Evolutionary conservation across 768 basidiomycete genomes (phyloP).

Genomic region (Kwoniella dendrophila): DNA sequence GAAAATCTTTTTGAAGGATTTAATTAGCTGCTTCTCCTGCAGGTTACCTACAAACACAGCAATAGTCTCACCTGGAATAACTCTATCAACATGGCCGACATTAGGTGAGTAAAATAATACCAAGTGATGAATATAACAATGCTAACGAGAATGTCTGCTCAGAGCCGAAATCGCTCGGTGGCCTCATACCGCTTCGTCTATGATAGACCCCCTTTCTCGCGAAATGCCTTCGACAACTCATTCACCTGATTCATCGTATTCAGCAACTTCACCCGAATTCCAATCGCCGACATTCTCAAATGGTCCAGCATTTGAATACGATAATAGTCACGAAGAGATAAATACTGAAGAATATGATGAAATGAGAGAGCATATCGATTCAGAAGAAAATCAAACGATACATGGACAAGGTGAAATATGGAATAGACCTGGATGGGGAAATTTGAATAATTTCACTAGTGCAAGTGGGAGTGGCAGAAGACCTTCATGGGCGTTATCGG

Average conservation of each 20-base stretch:
- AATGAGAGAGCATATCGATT: conserved; percentile 12
- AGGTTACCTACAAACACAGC: no score
- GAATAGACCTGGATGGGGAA: conserved; percentile 18
- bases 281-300: conserved; percentile 32
- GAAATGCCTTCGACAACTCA: conserved; percentile 20
- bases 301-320: conserved; percentile 37
- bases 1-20: no score
- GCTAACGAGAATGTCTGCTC: no score
- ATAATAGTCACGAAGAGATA: conserved; percentile 18
- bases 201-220: conserved; percentile 2
- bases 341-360: conserved; percentile 41
- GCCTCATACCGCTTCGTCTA: conserved; percentile 3
- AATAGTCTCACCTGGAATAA: no score
- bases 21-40: no score
- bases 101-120: neutral
- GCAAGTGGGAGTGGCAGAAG: conserved; percentile 36
- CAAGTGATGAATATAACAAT: neutral
- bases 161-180: no score
- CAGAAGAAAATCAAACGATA: conserved; percentile 7
- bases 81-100: no score
- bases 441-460: no score
- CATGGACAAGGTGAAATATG: conserved; percentile 5
- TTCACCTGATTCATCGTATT: conserved; percentile 49
- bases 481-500: conserved; percentile 30
- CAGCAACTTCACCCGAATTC: conserved; percentile 25